Evolutionary conservation across 129 eudicot genomes (phyloP).

Genomic region (Calendula officinalis): DNA sequence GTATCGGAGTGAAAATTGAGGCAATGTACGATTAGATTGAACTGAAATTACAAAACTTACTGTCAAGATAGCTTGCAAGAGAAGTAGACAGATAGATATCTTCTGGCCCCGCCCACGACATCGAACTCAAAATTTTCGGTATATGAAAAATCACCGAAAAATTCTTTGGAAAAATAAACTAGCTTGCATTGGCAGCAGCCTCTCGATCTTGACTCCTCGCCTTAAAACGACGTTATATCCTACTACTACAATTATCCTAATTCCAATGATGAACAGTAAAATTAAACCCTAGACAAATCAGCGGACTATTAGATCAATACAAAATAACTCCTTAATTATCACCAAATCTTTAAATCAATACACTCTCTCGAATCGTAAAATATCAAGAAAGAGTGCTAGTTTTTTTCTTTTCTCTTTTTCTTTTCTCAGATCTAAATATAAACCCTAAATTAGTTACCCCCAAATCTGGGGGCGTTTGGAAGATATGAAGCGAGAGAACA

Average conservation of each 20-base stretch:
- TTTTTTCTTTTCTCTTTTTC: background rate
- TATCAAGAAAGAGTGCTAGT: constrained; percentile 4
- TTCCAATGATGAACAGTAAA: background rate
- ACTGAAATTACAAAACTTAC: constrained; percentile 36
- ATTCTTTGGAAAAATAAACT: constrained; percentile 22
- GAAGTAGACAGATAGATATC: constrained; percentile 87
- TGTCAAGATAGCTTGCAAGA: constrained; percentile 93
- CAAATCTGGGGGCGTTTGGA: constrained; percentile 23
- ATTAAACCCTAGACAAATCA: constrained; percentile 29
- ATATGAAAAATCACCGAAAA: constrained; percentile 52
- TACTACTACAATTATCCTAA: constrained; percentile 1
- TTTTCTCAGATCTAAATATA: constrained; percentile 32
- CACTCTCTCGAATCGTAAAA: constrained; percentile 10
- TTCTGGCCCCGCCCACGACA: constrained; percentile 98
- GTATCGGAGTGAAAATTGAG: background rate
- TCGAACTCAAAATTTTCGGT: constrained; percentile 47
- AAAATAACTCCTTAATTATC: background rate
- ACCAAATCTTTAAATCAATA: constrained; percentile 10
- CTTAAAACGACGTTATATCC: background rate
- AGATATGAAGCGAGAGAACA: constrained; percentile 15
- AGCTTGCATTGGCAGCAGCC: constrained; percentile 55
- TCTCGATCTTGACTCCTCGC: background rate
- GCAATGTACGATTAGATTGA: background rate
- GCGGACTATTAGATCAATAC: background rate
- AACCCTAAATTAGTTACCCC: constrained; percentile 52